A percentile compares a stretch with the other conserved stretches of the same genome.
Evolutionary conservation across 306 rosid species (phyloP).

Genomic region (Sechiopsis laciniata): DNA sequence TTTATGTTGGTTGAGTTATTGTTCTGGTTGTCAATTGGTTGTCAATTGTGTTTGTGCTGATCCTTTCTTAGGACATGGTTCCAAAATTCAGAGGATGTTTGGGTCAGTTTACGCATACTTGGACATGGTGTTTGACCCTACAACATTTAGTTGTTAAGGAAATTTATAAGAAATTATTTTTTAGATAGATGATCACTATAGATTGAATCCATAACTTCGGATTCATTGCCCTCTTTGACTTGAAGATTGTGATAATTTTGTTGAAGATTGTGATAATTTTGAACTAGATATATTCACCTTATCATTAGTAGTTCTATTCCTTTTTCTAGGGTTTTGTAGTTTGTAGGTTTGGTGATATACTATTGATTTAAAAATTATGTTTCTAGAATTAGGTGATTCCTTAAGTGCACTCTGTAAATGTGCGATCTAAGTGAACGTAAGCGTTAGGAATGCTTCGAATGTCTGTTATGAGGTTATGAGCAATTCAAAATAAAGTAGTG

Average conservation of each 20-base stretch:
- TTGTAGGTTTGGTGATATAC: not conserved
- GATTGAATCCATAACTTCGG: too few relatives aligned
- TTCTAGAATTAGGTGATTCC: not conserved
- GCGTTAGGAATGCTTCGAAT: not conserved
- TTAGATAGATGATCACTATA: too few relatives aligned
- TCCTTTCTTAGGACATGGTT: slow-evolving; percentile 7
- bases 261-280: too few relatives aligned
- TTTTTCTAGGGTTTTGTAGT: not conserved
- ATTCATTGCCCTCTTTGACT: too few relatives aligned
- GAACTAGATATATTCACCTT: not conserved
- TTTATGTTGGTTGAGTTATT: too few relatives aligned
- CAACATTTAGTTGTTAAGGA: too few relatives aligned
- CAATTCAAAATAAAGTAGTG: not conserved
- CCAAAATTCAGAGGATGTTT: slow-evolving; percentile 1
- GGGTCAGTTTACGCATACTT: not conserved
- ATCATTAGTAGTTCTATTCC: not conserved
- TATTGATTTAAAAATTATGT: not conserved
- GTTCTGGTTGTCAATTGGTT: not conserved
- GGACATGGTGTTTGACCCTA: too few relatives aligned
- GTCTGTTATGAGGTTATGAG: not conserved
- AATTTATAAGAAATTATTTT: too few relatives aligned
- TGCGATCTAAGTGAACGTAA: not conserved
- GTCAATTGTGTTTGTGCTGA: slow-evolving; percentile 8
- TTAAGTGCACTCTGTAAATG: not conserved
- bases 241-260: too few relatives aligned